A percentile compares a stretch with the other conserved stretches of the same genome.
These are phyloP conservation scores for Rosellinia necatrix DNA, from an alignment of 2,329 filamentous ascomycete genomes.

Conservation along the genomic window DNA sequence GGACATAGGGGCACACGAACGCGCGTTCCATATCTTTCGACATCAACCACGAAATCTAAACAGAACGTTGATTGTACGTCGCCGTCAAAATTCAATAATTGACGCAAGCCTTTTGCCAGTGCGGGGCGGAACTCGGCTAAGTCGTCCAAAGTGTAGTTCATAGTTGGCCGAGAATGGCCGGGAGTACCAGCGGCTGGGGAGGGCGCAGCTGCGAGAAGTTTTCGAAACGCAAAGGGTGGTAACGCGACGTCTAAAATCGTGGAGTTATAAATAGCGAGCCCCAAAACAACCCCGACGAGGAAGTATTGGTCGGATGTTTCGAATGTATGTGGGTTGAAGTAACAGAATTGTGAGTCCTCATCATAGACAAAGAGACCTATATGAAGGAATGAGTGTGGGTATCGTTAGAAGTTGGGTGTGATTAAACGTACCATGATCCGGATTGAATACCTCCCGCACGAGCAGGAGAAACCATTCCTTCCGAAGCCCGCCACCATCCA, in stretches of 20 bases:
- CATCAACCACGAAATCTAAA: conserved; percentile 78
- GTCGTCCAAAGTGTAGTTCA: conserved; percentile 80
- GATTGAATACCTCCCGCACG: conserved; percentile 87
- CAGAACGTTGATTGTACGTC: conserved; percentile 81
- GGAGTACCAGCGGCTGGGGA: conserved; percentile 57
- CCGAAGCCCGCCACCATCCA: conserved; percentile 85
- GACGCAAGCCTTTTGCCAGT: conserved; percentile 74
- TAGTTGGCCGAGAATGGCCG: conserved; percentile 61
- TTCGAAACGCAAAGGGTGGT: conserved; percentile 87
- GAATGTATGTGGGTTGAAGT: conserved; percentile 89
- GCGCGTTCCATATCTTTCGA: conserved; percentile 75
- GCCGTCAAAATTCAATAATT: conserved; percentile 81
- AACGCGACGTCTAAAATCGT: conserved; percentile 89
- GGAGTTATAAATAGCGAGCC: conserved; percentile 91
- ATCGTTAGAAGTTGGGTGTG: neutral
- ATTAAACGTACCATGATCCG: conserved; percentile 72
- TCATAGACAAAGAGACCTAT: conserved; percentile 90
- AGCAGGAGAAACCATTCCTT: conserved; percentile 96
- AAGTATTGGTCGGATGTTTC: conserved; percentile 93
- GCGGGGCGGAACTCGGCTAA: conserved; percentile 79
- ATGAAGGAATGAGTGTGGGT: conserved; percentile 17
- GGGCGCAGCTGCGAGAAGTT: conserved; percentile 80
- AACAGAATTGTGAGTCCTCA: conserved; percentile 87
- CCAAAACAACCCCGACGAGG: conserved; percentile 83
- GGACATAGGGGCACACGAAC: conserved; percentile 72